Evolutionary conservation across 1,284 basidiomycete species (phyloP).

Genomic region (Neolentinus lepideus): DNA sequence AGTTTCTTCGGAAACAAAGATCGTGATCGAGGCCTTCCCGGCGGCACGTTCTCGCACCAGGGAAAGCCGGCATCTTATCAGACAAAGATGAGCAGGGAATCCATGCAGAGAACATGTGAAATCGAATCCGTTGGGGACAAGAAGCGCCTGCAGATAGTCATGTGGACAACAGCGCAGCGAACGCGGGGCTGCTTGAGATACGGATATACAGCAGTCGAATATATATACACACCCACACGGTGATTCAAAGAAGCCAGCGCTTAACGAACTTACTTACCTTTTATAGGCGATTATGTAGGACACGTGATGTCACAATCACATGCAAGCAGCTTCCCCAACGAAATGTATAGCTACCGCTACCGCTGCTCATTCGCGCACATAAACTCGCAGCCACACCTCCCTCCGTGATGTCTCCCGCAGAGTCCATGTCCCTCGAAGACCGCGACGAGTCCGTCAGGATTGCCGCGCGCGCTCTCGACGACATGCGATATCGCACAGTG

Average conservation of each 20-base stretch:
- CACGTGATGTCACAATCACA: neutral
- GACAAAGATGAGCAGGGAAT: neutral
- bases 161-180: neutral
- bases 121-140: neutral
- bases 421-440: slow-evolving; percentile 21
- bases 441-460: slow-evolving; percentile 55
- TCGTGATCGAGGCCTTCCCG: no score
- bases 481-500: slow-evolving; percentile 50
- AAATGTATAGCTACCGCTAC: neutral
- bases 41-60: neutral
- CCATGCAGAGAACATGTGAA: neutral
- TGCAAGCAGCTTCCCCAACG: neutral
- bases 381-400: neutral
- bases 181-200: no score
- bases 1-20: no score
- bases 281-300: neutral
- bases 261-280: neutral
- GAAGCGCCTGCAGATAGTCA: neutral
- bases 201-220: neutral
- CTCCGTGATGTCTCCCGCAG: neutral
- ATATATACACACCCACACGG: neutral
- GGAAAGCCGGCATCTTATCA: neutral
- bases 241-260: neutral
- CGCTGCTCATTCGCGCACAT: neutral
- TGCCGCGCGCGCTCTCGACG: slow-evolving; percentile 58